phyloP scores from a whole-genome alignment of 1,284 basidiomycete species.

The Rhodotorula sp. region DNA sequence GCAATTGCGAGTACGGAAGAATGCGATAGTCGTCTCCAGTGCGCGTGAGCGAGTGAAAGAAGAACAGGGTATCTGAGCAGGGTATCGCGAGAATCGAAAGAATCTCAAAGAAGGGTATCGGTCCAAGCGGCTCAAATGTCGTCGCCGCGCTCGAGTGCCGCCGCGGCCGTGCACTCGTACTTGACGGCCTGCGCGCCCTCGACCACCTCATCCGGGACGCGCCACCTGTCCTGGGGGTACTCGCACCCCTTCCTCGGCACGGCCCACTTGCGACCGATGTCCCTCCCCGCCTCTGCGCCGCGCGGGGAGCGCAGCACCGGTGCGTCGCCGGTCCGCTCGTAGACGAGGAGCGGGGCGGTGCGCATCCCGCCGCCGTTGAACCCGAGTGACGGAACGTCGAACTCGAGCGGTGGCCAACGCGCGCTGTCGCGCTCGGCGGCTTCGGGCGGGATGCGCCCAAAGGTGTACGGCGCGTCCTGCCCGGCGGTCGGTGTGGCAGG shows the following conservation, averaged over 20 bases:
- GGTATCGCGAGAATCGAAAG: too few relatives aligned
- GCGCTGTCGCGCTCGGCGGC: not conserved
- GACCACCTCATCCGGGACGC: not conserved
- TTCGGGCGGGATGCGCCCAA: not conserved
- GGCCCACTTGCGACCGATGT: not conserved
- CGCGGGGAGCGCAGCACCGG: not conserved
- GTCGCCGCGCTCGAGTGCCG: slow-evolving; percentile 1
- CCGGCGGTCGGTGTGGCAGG: too few relatives aligned
- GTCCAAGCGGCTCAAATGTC: not conserved
- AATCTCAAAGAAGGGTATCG: not conserved
- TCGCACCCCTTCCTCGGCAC: not conserved
- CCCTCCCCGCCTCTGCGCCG: not conserved
- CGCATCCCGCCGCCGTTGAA: not conserved
- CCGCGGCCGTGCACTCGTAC: not conserved
- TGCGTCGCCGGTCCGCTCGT: not conserved
- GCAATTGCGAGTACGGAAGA: too few relatives aligned
- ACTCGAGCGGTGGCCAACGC: not conserved
- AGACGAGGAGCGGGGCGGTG: not conserved
- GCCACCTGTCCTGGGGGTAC: not conserved
- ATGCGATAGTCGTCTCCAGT: too few relatives aligned
- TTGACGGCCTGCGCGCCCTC: not conserved
- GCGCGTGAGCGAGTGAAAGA: too few relatives aligned
- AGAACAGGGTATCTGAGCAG: too few relatives aligned
- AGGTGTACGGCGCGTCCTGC: not conserved
- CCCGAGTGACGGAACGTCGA: not conserved